Base-by-base conservation (phyloP, 305 asterid genomes). In the Striga hermonthica region DNA sequence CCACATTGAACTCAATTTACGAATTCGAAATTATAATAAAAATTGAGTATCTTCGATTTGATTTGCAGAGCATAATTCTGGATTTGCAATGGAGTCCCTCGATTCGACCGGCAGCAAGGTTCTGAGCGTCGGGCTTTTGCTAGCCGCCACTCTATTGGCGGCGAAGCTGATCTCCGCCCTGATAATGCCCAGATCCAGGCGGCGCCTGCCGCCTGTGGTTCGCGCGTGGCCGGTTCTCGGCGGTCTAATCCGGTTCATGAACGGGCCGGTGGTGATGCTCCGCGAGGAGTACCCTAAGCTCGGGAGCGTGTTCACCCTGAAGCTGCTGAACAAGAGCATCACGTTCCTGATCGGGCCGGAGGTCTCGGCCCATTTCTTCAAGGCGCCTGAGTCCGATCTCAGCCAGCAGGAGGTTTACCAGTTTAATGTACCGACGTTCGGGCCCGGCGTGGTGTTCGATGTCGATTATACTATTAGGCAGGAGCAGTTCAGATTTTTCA, bases 391-490 rank as follows among this genome's bases (percentile, higher is more conserved):
- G 72, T 79, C 95, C 40, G 98, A 92, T 81, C 97, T 92, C 71
- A 92, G 98, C 73, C 98, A 92, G 75, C 97, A 89, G 69, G 88
- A 82, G 83, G 88, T 82, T 52, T 82, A 82, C 70, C 88, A 80
- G 60, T 82, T 82, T 76, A 91, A 91, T 60, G 98, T 91, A 72
- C 98, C 98, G 3, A 92, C 97, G 0, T 92, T 89, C 40, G 98
- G 98, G 82, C 98, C 98, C 0, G 98, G 98, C 1, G 96, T 91
- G 40, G 98, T 92, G 60, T 89, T 92, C 69, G 98, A 91, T 75
- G 98, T 91, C 48, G 97, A 91, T 50, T 91, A 91, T 36, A 80
- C 84, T 7, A 61, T 92, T 37, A 77, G 98, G 78, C 96, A 89
- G 74, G 98, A 92, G 79, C 97, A 92, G 83, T 92, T 92, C 77